Evolutionary conservation across 192 early-diverging fungal genomes (phyloP).

Genomic region (Rhizophagus sp.): DNA sequence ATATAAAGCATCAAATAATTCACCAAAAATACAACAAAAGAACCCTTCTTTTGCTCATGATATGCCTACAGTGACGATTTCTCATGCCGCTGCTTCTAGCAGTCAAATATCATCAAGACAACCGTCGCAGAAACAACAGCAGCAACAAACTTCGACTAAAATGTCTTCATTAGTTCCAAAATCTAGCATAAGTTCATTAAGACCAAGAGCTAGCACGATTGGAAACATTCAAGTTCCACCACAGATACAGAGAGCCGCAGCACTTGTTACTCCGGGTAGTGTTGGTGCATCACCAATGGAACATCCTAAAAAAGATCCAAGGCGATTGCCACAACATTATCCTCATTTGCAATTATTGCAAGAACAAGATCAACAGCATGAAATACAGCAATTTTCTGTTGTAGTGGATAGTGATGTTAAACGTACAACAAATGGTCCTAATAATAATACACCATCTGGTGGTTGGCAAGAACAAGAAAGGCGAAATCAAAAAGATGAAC

Average conservation of each 20-base stretch:
- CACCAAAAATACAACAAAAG: conserved; percentile 8
- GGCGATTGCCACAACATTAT: conserved; percentile 23
- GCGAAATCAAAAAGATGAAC: neutral
- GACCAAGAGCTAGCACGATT: conserved; percentile 47
- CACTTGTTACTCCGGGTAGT: conserved; percentile 25
- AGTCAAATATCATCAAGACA: neutral
- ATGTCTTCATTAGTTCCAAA: conserved; percentile 3
- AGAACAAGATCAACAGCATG: conserved; percentile 20
- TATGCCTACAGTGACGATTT: neutral
- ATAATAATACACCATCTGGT: neutral
- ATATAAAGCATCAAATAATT: conserved; percentile 20
- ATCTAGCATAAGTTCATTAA: conserved; percentile 6
- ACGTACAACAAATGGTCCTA: neutral
- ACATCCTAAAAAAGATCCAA: conserved; percentile 29
- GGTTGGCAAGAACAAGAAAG: neutral
- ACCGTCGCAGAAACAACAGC: neutral
- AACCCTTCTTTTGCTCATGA: neutral
- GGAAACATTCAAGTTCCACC: conserved; percentile 43
- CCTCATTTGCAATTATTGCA: conserved; percentile 33
- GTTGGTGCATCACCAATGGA: conserved; percentile 10
- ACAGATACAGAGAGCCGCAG: conserved; percentile 36
- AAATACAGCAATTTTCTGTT: conserved; percentile 15
- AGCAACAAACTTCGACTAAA: neutral
- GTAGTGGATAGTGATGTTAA: conserved; percentile 21
- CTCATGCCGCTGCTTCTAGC: neutral